Evolutionary conservation across 768 basidiomycete genomes (phyloP).

Genomic region (Panaeolus papilionaceus): DNA sequence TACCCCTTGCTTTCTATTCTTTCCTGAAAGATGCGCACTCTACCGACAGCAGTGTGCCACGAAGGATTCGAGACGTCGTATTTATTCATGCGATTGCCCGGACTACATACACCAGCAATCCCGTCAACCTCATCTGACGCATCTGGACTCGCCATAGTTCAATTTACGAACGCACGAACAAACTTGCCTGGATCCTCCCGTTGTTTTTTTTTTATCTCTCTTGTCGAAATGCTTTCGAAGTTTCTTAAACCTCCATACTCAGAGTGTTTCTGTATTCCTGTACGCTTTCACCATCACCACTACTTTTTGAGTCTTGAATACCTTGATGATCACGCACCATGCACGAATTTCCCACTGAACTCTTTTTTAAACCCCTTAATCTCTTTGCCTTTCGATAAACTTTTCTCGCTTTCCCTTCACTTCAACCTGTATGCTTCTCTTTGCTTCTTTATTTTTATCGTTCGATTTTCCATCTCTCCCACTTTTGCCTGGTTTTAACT

Average conservation of each 20-base stretch:
- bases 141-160: not conserved
- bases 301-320: not conserved
- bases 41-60: not conserved
- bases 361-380: slow-evolving; percentile 20
- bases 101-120: not conserved
- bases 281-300: not conserved
- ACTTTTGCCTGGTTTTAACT: slow-evolving; percentile 1
- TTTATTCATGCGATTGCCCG: slow-evolving; percentile 1
- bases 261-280: not conserved
- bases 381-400: not conserved
- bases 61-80: not conserved
- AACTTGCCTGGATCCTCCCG: slow-evolving; percentile 1
- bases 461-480: not conserved
- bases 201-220: slow-evolving; percentile 9
- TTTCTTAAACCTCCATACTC: slow-evolving; percentile 15
- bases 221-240: slow-evolving; percentile 23
- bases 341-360: slow-evolving; percentile 22
- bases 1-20: not conserved
- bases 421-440: not conserved
- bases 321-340: slow-evolving; percentile 11
- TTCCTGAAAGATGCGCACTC: not conserved
- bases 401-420: not conserved
- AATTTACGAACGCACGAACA: not conserved
- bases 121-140: not conserved
- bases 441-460: slow-evolving; percentile 6